Base-by-base conservation (phyloP, 495 filamentous ascomycete genomes). In the Bacidia gigantensis region DNA sequence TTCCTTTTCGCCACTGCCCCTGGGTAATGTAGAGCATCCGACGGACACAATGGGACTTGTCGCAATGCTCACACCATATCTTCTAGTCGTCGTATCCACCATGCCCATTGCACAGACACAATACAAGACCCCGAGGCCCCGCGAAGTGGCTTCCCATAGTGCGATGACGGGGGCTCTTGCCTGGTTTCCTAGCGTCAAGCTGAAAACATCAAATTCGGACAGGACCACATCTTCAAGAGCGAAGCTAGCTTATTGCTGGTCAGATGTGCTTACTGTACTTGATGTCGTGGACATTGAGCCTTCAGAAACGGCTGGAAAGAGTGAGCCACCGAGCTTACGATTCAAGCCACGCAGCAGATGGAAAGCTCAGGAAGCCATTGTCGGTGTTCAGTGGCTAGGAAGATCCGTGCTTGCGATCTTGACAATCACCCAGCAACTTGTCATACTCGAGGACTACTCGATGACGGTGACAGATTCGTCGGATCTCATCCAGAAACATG, bases 241-340 rank as follows among this genome's bases (percentile, higher is more conserved):
- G 42, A 97, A 96, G 63, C 73, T 99, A n/a, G 89, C 86, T 1
- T 99, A 97, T 66, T 95, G 87, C 62, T 99, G 92, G 93, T 96
- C 89, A 11, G 95, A 95, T 60, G 79, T 97, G 25, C 70, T 99
- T 52, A 96, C 90, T 0, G 82, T 97, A 18, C 63, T 97, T 22
- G 93, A 99, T 52, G 76, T 96, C 20, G 80, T 87, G 35, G 84
- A 87, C 56, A 71, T 78, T 20, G 78, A 79, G 41, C 62, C 66
- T 3, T 73, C 82, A 1, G 81, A 86, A 25, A 71, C 81, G 53
- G 72, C 70, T 39, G 77, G 83, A 43, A 72, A 68, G 47, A 74
- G 79, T 26, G 84, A 82, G 52, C 86, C 84, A 2, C 81, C 89
- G 9, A 78, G 70, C 42, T 76, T 97, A 5, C 76, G 76, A 25